These are phyloP conservation scores for Cephalotrichum gorgonifer DNA, from an alignment of 2,329 filamentous ascomycete species.

Conservation along the genomic window DNA sequence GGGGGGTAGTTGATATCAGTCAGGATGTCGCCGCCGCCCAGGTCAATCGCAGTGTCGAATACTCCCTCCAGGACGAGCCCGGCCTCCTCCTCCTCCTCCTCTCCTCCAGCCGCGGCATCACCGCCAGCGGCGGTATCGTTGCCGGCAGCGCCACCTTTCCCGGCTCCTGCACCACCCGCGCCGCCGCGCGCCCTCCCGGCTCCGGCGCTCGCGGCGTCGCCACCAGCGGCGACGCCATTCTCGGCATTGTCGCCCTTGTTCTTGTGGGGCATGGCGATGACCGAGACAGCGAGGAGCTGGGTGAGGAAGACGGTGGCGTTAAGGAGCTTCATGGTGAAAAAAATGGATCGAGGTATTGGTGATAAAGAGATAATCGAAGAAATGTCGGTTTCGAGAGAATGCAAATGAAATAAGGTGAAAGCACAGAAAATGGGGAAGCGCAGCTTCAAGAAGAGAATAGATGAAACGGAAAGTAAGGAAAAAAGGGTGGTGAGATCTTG, in stretches of 20 bases:
- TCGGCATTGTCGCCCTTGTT: background rate
- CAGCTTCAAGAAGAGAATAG: slow-evolving; percentile 4
- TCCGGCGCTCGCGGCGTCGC: background rate
- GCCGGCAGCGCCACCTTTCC: background rate
- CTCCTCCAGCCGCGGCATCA: slow-evolving; percentile 1
- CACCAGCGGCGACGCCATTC: background rate
- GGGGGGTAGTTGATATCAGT: slow-evolving; percentile 21
- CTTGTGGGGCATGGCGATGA: background rate
- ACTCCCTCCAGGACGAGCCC: slow-evolving; percentile 19
- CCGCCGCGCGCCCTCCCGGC: background rate
- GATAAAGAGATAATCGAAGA: background rate
- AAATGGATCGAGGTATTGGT: background rate
- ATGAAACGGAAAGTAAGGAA: background rate
- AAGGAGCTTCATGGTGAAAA: background rate
- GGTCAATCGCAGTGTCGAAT: slow-evolving; percentile 17
- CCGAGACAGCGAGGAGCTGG: slow-evolving; percentile 1
- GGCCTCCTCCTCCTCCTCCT: slow-evolving; percentile 10
- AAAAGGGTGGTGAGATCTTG: too few relatives aligned
- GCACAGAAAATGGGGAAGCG: background rate
- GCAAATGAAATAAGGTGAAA: background rate
- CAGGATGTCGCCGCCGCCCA: slow-evolving; percentile 20
- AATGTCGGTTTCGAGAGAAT: background rate
- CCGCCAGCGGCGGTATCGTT: background rate
- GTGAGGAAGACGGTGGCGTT: background rate
- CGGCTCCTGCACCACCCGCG: background rate